Evolutionary conservation across 768 basidiomycete species (phyloP).

Genomic region (Naganishia friedmannii): DNA sequence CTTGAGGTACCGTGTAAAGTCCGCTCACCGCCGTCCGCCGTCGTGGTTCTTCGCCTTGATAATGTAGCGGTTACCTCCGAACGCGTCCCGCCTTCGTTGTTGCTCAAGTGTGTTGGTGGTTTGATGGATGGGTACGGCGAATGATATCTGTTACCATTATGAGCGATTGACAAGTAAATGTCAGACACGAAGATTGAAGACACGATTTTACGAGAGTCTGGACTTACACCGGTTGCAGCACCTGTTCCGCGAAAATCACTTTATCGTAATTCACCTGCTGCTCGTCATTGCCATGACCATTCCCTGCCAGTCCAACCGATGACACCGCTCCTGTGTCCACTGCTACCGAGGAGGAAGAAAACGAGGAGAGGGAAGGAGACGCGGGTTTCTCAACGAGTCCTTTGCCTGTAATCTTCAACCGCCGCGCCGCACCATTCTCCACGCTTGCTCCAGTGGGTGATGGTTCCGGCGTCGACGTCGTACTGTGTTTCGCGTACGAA

Average conservation of each 20-base stretch:
- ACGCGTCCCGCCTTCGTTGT: background rate
- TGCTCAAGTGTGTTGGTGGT: conserved; percentile 31
- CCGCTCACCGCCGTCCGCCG: too few relatives aligned
- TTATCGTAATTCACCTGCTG: conserved; percentile 70
- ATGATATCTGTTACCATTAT: conserved; percentile 66
- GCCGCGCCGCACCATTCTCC: background rate
- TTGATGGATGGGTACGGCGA: conserved; percentile 74
- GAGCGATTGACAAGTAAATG: background rate
- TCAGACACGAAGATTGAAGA: conserved; percentile 13
- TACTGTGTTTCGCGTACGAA: background rate
- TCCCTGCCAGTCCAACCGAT: conserved; percentile 13
- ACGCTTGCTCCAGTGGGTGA: background rate
- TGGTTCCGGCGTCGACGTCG: background rate
- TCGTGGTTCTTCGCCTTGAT: too few relatives aligned
- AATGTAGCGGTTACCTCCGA: too few relatives aligned
- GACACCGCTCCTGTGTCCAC: too few relatives aligned
- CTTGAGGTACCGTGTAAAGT: too few relatives aligned
- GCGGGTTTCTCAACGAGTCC: background rate
- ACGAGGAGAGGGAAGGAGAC: too few relatives aligned
- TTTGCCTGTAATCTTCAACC: background rate
- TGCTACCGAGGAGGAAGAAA: too few relatives aligned
- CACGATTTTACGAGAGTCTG: too few relatives aligned
- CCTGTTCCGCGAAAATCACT: conserved; percentile 78
- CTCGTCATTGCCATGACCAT: background rate
- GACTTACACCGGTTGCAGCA: conserved; percentile 84